Evolutionary conservation across 805 yeast species (phyloP), one percentile per base, ranked within the genome.

Genomic region (Wickerhamiella qilinensis): DNA sequence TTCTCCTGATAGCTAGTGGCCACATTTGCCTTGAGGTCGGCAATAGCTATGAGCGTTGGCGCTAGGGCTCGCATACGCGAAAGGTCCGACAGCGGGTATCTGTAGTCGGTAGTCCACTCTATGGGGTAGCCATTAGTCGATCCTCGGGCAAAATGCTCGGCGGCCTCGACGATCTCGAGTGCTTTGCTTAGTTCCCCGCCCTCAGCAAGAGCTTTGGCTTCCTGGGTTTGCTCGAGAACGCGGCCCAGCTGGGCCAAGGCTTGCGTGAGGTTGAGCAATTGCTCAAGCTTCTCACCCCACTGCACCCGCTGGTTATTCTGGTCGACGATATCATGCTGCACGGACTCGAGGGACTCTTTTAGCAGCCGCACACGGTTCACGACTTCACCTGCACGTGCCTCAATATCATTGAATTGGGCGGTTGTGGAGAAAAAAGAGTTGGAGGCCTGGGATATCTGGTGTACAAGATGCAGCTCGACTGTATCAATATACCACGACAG

Each of bases 361-460:
- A 32, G 14, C n/a, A 4, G 4, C 12, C 15, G 19, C 25, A 32
- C 17, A 14, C 25, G 17, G 9, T 4, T 4, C 4, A 16, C 17
- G 25, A 32, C 35, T 4, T 7, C n/a, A 8, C 17, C 17, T 7
- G 52, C 51, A 35, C 45, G 45, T 7, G 32, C 30, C 33, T 75
- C 71, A 27, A 86, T 74, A 6, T 63, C 64, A 48, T 75, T 75
- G 40, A 91, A 68, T 45, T 84, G 93, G 38, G 76, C 82, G 39
- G 93, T 62, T 0, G 95, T 86, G 37, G 73, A 73, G 58, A 85
- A 85, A 52, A 91, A 88, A 6, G 86, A 75, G 38, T 75, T 73
- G 0, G 95, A 82, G 0, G 94, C 79, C 45, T 72, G 71, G 3
- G 94, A 78, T 24, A 91, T 84, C 56, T 85, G 94, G 30, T 71